These are phyloP conservation scores for Haplosporangium sp. DNA, from an alignment of 371 early-diverging fungal genomes.

Conservation along the genomic window DNA sequence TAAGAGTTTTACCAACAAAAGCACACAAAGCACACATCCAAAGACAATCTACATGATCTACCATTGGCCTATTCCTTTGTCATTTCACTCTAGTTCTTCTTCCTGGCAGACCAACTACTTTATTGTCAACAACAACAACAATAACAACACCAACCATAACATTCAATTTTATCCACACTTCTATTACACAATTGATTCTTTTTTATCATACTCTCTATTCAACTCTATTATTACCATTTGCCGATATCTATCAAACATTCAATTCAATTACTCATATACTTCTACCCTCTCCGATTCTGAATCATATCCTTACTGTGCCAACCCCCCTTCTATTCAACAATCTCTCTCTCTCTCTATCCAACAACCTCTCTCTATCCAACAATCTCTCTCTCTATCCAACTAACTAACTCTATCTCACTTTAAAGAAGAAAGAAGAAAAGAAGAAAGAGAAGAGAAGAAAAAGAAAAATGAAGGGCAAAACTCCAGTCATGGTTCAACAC, in stretches of 20 bases:
- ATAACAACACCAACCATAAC: not conserved
- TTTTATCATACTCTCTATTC: not conserved
- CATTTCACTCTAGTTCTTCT: not conserved
- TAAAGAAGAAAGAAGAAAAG: too few species aligned
- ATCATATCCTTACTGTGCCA: not conserved
- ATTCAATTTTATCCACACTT: not conserved
- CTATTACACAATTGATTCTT: too few species aligned
- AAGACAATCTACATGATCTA: not conserved
- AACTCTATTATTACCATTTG: not conserved
- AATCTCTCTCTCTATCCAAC: not conserved
- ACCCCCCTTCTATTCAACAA: too few species aligned
- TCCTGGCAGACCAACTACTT: not conserved
- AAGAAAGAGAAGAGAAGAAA: too few species aligned
- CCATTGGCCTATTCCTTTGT: not conserved
- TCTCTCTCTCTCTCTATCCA: not conserved
- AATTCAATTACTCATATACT: too few species aligned
- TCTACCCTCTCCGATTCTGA: not conserved
- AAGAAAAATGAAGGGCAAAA: constrained; percentile 32
- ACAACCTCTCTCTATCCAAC: not conserved
- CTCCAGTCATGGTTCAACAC: constrained; percentile 35
- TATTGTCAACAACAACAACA: not conserved
- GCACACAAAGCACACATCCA: not conserved
- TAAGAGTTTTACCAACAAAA: not conserved
- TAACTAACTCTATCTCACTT: too few species aligned
- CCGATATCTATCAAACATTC: not conserved